Evolutionary conservation across 2,329 filamentous ascomycete genomes (phyloP).

Genomic region (Xylariales sp.): DNA sequence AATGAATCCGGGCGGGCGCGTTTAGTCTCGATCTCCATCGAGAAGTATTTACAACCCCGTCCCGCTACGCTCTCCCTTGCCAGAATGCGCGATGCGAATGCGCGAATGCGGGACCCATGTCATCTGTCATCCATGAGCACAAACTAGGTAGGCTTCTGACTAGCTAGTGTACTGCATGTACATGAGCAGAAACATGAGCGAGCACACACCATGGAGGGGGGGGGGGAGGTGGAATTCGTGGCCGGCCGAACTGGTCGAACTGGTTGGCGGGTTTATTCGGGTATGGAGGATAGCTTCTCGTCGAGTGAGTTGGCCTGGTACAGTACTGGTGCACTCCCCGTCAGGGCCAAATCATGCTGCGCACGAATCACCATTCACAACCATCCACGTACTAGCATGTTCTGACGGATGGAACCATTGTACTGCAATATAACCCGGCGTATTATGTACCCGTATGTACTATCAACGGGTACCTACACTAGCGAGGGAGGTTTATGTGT

Average conservation of each 20-base stretch:
- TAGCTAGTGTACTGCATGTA: too few relatives aligned
- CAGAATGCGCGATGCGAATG: conserved; percentile 6
- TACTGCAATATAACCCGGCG: conserved; percentile 24
- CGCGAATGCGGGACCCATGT: conserved; percentile 10
- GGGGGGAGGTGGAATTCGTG: conserved; percentile 33
- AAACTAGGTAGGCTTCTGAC: too few relatives aligned
- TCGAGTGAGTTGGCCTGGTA: conserved; percentile 31
- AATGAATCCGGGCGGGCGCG: conserved; percentile 44
- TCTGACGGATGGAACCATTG: conserved; percentile 33
- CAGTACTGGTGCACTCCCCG: conserved; percentile 24
- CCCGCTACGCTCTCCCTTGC: conserved; percentile 28
- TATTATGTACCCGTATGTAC: conserved; percentile 5
- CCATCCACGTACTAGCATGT: conserved; percentile 42
- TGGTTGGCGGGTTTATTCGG: conserved; percentile 5
- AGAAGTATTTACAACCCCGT: conserved; percentile 36
- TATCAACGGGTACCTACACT: too few relatives aligned
- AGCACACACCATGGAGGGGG: conserved; percentile 3
- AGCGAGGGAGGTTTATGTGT: too few relatives aligned
- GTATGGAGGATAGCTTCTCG: conserved; percentile 19
- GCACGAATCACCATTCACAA: conserved; percentile 44
- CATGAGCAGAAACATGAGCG: too few relatives aligned
- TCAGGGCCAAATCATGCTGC: conserved; percentile 26
- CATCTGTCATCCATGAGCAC: conserved; percentile 32
- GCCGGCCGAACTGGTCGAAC: conserved; percentile 28
- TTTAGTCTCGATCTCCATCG: conserved; percentile 42